Percentiles rank a stretch among this genome's conserved stretches.
phyloP scores from a whole-genome alignment of 305 asterid species.

The Solanum chacoense region DNA sequence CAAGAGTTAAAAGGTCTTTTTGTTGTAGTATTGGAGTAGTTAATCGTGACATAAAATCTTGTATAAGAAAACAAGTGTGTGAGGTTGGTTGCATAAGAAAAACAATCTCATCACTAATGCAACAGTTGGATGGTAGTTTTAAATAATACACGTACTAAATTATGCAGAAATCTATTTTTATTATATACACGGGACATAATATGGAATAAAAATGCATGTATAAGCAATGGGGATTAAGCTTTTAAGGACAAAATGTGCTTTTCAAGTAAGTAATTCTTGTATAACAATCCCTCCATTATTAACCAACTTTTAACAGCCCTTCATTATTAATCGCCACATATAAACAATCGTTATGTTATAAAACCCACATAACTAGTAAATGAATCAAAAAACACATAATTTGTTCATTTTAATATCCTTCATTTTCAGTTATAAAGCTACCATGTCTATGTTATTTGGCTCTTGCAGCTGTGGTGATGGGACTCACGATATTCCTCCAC shows the following conservation, averaged over 20 bases:
- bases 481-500: slow-evolving; percentile 68
- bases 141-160: neutral
- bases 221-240: neutral
- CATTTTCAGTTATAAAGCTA: neutral
- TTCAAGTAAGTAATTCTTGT: neutral
- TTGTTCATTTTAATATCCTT: neutral
- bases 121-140: neutral
- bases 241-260: neutral
- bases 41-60: neutral
- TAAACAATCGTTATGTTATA: neutral
- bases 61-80: neutral
- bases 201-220: neutral
- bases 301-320: neutral
- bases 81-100: neutral
- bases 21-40: neutral
- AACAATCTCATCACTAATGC: neutral
- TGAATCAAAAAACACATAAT: neutral
- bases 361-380: neutral
- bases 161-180: neutral
- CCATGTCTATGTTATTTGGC: slow-evolving; percentile 5
- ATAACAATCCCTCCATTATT: neutral
- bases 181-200: neutral
- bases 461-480: slow-evolving; percentile 88
- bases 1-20: neutral
- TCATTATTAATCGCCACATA: neutral